Conservation (phyloP, 1,284 basidiomycete genomes). For the Paramarasmius palmivorus region DNA sequence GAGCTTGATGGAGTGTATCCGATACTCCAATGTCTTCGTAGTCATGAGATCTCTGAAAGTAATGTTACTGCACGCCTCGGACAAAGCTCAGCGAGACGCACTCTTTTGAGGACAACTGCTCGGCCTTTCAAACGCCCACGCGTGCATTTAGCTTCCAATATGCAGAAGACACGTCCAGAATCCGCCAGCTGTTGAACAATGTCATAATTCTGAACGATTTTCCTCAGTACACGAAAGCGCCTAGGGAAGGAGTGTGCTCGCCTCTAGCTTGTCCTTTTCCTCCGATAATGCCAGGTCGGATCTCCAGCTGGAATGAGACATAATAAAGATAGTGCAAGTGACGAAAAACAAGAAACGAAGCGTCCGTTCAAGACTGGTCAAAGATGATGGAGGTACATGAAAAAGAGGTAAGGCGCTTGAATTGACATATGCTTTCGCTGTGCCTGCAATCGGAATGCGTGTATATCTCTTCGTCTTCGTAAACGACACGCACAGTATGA, state of each 20-base stretch:
- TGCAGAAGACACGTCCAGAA: constrained; percentile 25
- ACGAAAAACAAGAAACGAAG: neutral
- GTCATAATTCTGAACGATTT: constrained; percentile 36
- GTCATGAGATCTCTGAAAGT: constrained; percentile 9
- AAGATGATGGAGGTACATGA: too few species aligned
- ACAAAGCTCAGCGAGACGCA: constrained; percentile 15
- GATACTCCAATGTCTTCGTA: constrained; percentile 17
- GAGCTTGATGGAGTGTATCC: constrained; percentile 36
- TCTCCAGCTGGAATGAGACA: neutral
- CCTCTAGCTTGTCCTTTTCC: constrained; percentile 2
- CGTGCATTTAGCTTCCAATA: constrained; percentile 41
- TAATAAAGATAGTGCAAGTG: neutral
- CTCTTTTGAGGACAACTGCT: constrained; percentile 42
- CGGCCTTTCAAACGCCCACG: constrained; percentile 41
- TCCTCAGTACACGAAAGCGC: neutral
- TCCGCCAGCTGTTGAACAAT: constrained; percentile 34
- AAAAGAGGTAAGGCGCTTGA: too few species aligned
- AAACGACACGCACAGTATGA: too few species aligned
- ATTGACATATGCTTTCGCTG: too few species aligned
- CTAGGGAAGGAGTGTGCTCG: neutral
- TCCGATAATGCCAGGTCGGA: neutral
- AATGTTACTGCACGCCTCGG: too few species aligned
- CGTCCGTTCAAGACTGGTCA: neutral
- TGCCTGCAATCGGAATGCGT: too few species aligned
- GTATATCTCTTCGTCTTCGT: too few species aligned